These are phyloP conservation scores for Pseudocercospora vitis DNA, from an alignment of 2,329 filamentous ascomycete species.

Conservation along the genomic window DNA sequence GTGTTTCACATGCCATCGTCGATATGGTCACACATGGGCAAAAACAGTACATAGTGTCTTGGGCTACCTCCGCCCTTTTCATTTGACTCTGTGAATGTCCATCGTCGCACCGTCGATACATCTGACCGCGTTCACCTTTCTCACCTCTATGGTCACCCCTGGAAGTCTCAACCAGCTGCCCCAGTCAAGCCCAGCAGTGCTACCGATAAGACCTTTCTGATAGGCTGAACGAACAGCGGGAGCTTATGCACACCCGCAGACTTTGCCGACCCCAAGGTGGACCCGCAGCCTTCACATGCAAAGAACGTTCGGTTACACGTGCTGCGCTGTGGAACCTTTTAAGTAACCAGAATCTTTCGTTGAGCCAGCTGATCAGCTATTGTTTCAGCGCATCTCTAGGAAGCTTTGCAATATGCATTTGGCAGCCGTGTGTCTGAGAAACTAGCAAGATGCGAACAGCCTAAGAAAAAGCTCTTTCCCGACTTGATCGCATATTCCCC, in stretches of 20 bases:
- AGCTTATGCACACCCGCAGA: conserved; percentile 16
- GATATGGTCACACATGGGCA: too few relatives aligned
- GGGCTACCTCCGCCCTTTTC: too few relatives aligned
- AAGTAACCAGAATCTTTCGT: background rate
- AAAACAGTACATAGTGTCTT: too few relatives aligned
- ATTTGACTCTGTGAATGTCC: too few relatives aligned
- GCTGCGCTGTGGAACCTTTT: background rate
- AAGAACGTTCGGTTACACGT: conserved; percentile 9
- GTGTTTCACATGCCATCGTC: too few relatives aligned
- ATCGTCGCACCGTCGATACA: too few relatives aligned
- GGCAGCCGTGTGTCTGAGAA: background rate
- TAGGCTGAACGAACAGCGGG: background rate
- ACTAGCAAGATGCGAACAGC: conserved; percentile 2
- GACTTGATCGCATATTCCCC: background rate
- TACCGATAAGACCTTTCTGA: conserved; percentile 9
- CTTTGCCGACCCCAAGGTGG: conserved; percentile 17
- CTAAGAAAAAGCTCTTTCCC: background rate
- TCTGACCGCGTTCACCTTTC: too few relatives aligned
- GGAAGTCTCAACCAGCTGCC: background rate
- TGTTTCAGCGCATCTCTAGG: background rate
- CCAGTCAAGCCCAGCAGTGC: conserved; percentile 6
- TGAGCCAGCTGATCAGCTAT: background rate
- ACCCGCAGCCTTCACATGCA: conserved; percentile 20
- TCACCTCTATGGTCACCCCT: too few relatives aligned
- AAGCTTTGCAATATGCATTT: background rate